Evolutionary conservation across 495 filamentous ascomycete genomes (phyloP).

Genomic region (Daldinia grandis): DNA sequence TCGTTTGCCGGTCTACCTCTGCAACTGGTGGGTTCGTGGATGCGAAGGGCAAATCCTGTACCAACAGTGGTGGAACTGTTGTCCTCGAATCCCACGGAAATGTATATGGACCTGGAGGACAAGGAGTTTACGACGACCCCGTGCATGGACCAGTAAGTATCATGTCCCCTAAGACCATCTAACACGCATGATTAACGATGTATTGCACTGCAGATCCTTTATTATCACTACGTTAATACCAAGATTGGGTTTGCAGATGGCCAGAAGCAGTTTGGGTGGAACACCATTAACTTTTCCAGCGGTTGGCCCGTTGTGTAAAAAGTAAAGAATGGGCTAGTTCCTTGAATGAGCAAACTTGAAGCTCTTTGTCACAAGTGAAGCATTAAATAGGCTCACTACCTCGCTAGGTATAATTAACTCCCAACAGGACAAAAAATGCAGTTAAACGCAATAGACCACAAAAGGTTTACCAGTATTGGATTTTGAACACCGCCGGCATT

Average conservation of each 20-base stretch:
- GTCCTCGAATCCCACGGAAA: conserved; percentile 68
- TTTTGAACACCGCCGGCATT: too few relatives aligned
- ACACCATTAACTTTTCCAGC: conserved; percentile 67
- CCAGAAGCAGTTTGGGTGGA: conserved; percentile 74
- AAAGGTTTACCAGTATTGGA: too few relatives aligned
- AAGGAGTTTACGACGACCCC: conserved; percentile 57
- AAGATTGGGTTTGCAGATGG: conserved; percentile 69
- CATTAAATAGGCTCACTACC: too few relatives aligned
- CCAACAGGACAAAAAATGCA: too few relatives aligned
- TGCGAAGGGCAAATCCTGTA: conserved; percentile 63
- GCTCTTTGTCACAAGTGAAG: too few relatives aligned
- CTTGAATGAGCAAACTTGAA: too few relatives aligned
- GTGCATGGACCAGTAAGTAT: conserved; percentile 46
- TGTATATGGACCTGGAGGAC: conserved; percentile 76
- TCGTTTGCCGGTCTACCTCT: conserved; percentile 65
- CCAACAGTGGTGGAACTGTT: conserved; percentile 66
- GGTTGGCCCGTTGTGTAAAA: conserved; percentile 69
- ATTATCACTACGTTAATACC: conserved; percentile 76
- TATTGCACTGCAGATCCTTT: conserved; percentile 59
- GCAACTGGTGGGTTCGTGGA: conserved; percentile 69
- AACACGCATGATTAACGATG: background rate
- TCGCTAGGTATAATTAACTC: too few relatives aligned
- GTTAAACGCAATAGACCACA: too few relatives aligned
- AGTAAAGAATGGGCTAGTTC: background rate
- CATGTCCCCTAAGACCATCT: conserved; percentile 24